A percentile compares a stretch with the other conserved stretches of the same genome.
Conservation (phyloP, 306 rosid genomes). For the Cicer bijugum region DNA sequence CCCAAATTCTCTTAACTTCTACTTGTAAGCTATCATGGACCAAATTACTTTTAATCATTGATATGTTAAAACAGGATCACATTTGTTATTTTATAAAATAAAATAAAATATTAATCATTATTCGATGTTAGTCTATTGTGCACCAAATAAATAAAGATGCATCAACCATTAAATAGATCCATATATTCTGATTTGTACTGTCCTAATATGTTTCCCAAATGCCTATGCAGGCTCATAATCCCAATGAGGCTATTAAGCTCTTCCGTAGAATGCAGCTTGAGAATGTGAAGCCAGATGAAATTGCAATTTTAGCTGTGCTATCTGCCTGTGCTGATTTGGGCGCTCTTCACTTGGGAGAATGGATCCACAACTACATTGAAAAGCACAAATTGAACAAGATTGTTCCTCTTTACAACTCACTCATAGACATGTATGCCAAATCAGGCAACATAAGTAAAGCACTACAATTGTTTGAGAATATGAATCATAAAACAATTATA, state of each 20-base stretch:
- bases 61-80: too few species aligned
- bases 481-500: constrained; percentile 55
- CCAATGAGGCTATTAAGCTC: constrained; percentile 57
- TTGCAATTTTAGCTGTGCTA: constrained; percentile 62
- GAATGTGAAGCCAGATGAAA: constrained; percentile 66
- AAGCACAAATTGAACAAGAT: constrained; percentile 49
- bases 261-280: constrained; percentile 64
- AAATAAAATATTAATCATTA: too few species aligned
- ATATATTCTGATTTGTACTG: neutral
- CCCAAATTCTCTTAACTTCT: neutral
- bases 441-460: constrained; percentile 61
- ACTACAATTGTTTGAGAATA: constrained; percentile 43
- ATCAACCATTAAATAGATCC: neutral
- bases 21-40: too few species aligned
- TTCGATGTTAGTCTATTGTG: too few species aligned
- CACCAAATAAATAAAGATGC: neutral
- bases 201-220: constrained; percentile 15
- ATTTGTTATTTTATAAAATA: too few species aligned
- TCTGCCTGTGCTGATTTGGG: constrained; percentile 79
- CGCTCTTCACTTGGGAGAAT: constrained; percentile 66
- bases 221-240: constrained; percentile 45
- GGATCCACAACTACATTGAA: constrained; percentile 65
- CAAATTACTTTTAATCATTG: too few species aligned
- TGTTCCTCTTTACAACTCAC: constrained; percentile 61
- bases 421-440: constrained; percentile 77